Percentiles rank a stretch among this genome's conserved stretches.
phyloP scores from a whole-genome alignment of 768 basidiomycete species.

The Tricholoma bakamatsutake region DNA sequence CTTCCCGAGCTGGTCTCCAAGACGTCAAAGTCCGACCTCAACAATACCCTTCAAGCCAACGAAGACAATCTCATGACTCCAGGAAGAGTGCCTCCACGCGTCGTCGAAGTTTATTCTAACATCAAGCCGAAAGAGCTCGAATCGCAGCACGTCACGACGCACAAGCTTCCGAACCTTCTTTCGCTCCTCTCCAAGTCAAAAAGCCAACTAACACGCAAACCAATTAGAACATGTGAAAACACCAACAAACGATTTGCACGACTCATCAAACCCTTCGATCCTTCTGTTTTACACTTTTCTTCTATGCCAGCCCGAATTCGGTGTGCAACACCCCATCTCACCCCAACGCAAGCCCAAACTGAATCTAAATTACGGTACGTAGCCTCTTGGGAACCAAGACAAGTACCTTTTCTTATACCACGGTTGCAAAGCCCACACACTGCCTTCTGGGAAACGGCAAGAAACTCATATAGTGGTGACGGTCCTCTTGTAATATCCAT shows the following conservation, averaged over 20 bases:
- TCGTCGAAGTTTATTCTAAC: neutral
- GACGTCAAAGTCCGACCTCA: neutral
- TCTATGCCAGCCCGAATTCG: neutral
- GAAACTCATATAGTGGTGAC: conserved; percentile 2
- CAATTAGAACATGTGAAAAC: no score
- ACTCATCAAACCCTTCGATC: neutral
- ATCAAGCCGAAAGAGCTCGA: neutral
- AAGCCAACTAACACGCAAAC: neutral
- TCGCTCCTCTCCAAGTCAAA: neutral
- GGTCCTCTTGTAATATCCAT: conserved; percentile 7
- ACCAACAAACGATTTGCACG: neutral
- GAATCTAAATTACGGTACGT: neutral
- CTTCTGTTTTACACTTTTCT: neutral
- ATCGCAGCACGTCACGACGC: neutral
- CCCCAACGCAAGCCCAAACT: no score
- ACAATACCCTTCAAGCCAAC: neutral
- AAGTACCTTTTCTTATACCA: no score
- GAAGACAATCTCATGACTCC: neutral
- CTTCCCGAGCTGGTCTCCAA: no score
- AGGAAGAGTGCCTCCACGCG: neutral
- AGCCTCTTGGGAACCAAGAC: neutral
- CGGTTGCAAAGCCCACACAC: neutral
- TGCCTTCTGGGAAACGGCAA: conserved; percentile 10
- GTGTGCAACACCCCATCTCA: neutral
- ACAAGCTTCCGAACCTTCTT: neutral